Conservation (phyloP, 2,329 filamentous ascomycete species). For the Trichoderma sp. region DNA sequence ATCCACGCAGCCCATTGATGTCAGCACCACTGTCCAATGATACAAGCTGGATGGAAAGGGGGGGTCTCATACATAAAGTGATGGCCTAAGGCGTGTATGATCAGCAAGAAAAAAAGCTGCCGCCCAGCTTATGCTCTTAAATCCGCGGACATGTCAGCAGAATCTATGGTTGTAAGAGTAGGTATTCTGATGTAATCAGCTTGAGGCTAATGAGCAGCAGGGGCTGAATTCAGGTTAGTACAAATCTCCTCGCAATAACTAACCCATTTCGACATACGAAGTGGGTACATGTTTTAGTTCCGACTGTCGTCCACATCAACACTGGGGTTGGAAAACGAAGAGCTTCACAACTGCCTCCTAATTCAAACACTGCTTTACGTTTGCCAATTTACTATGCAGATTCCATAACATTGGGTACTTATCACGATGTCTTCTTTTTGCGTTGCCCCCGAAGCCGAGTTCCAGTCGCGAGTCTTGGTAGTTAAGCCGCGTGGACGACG, state of each 20-base stretch:
- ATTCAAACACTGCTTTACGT: not conserved
- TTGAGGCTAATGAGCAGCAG: too few species aligned
- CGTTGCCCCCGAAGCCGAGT: not conserved
- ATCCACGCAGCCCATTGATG: too few species aligned
- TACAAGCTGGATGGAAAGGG: too few species aligned
- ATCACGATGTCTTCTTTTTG: not conserved
- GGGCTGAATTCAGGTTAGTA: too few species aligned
- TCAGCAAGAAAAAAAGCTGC: too few species aligned
- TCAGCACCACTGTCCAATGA: too few species aligned
- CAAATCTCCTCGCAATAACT: not conserved
- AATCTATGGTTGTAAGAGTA: too few species aligned
- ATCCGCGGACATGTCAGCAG: too few species aligned
- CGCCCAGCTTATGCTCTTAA: too few species aligned
- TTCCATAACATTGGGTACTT: not conserved
- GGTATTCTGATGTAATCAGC: too few species aligned
- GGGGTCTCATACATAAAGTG: too few species aligned
- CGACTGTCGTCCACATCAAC: not conserved
- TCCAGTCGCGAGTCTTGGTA: not conserved
- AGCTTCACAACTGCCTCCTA: not conserved
- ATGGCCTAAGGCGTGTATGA: too few species aligned
- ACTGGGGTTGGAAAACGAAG: not conserved
- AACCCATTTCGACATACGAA: not conserved
- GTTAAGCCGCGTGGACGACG: constrained; percentile 14
- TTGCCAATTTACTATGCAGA: not conserved
- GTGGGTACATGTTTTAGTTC: not conserved